A percentile compares a stretch with the other conserved stretches of the same genome.
phyloP scores from a whole-genome alignment of 768 basidiomycete genomes.

The Cytidiella melzeri region DNA sequence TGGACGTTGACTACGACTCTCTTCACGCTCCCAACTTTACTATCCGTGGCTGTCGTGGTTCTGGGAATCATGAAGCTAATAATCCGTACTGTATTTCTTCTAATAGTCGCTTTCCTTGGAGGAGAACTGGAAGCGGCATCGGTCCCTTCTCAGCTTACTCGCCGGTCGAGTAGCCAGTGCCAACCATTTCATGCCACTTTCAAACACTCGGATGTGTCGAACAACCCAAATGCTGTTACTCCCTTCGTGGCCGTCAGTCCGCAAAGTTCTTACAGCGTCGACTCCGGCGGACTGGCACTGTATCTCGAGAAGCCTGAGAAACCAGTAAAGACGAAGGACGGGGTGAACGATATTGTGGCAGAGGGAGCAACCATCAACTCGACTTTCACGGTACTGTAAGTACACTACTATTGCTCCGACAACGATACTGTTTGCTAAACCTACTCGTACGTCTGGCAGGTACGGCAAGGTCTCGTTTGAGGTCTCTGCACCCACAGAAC shows the following conservation, averaged over 20 bases:
- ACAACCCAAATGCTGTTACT: conserved; percentile 1
- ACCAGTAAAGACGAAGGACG: conserved; percentile 24
- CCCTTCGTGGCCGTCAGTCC: conserved; percentile 28
- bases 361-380: conserved; percentile 37
- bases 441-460: too few species aligned
- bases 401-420: too few species aligned
- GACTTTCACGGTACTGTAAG: conserved; percentile 31
- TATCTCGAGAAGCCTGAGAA: conserved; percentile 29
- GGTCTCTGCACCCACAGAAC: conserved; percentile 25
- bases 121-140: background rate
- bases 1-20: background rate
- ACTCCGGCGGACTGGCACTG: conserved; percentile 25
- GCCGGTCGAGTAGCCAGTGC: conserved; percentile 16
- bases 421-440: too few species aligned
- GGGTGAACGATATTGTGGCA: conserved; percentile 31
- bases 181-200: conserved; percentile 25
- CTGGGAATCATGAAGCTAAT: background rate
- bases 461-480: conserved; percentile 32
- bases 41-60: background rate
- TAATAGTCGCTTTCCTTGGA: background rate
- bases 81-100: background rate
- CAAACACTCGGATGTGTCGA: conserved; percentile 13
- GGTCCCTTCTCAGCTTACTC: background rate
- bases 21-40: background rate
- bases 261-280: conserved; percentile 23